A percentile compares a stretch with the other conserved stretches of the same genome.
phyloP scores from a whole-genome alignment of 73 alveolate species.

The Paramecium primaurelia region DNA sequence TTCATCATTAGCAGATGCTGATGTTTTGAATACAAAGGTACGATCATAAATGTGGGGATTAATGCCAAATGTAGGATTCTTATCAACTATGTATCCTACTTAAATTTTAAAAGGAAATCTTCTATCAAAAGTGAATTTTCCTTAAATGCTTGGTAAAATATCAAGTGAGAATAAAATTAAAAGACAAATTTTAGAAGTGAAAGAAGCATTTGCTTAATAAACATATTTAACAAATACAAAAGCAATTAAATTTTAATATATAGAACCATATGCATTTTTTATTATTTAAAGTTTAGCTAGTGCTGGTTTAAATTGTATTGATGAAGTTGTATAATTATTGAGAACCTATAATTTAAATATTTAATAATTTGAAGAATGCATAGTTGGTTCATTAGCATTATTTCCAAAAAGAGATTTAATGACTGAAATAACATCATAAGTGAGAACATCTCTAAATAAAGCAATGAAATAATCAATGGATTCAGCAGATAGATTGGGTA shows the following conservation, averaged over 20 bases:
- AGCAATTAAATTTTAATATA: neutral
- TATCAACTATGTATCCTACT: slow-evolving; percentile 42
- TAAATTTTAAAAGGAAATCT: neutral
- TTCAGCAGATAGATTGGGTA: neutral
- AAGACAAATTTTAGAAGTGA: neutral
- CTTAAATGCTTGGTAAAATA: neutral
- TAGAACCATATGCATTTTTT: neutral
- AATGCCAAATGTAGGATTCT: slow-evolving; percentile 43
- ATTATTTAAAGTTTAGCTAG: neutral
- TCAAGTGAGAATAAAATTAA: slow-evolving; percentile 18
- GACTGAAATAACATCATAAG: neutral
- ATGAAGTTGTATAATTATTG: neutral
- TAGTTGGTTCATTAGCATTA: neutral
- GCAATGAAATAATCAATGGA: neutral
- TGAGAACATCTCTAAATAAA: neutral
- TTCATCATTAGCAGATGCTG: slow-evolving; percentile 27
- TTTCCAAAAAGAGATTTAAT: neutral
- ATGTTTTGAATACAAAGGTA: slow-evolving; percentile 23
- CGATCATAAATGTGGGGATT: slow-evolving; percentile 36
- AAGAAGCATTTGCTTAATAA: neutral
- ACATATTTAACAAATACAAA: neutral
- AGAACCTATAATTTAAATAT: neutral
- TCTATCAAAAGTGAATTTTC: neutral
- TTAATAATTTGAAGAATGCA: neutral
- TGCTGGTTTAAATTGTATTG: neutral